phyloP scores from a whole-genome alignment of 2,329 filamentous ascomycete genomes.

The Fusarium setosum region DNA sequence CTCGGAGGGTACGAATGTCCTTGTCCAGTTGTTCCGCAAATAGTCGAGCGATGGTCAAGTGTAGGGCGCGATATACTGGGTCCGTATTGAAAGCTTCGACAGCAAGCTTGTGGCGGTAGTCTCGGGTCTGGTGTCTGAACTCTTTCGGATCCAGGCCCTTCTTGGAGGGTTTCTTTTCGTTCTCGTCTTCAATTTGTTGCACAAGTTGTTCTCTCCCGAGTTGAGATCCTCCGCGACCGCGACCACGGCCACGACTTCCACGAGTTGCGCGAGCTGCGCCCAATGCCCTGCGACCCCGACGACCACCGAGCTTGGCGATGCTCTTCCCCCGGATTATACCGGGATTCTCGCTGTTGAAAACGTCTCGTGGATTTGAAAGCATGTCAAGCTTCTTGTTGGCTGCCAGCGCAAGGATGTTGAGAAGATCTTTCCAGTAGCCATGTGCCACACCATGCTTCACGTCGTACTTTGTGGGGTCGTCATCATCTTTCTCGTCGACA shows the following conservation, averaged over 20 bases:
- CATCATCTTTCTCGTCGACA: slow-evolving; percentile 48
- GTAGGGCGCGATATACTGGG: slow-evolving; percentile 61
- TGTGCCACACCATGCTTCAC: slow-evolving; percentile 63
- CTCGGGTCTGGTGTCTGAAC: slow-evolving; percentile 46
- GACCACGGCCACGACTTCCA: not conserved
- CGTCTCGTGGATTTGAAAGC: slow-evolving; percentile 50
- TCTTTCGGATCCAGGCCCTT: slow-evolving; percentile 23
- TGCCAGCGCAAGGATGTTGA: slow-evolving; percentile 66
- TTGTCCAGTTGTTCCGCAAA: slow-evolving; percentile 65
- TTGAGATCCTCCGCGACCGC: not conserved
- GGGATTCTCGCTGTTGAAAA: slow-evolving; percentile 54
- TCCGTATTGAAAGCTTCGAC: slow-evolving; percentile 55
- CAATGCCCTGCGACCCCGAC: slow-evolving; percentile 2
- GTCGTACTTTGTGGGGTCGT: slow-evolving; percentile 52
- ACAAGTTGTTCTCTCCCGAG: not conserved
- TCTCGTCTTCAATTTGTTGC: not conserved
- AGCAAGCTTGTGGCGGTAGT: slow-evolving; percentile 54
- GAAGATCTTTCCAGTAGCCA: slow-evolving; percentile 72
- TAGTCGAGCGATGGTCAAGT: slow-evolving; percentile 64
- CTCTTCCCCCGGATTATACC: slow-evolving; percentile 39
- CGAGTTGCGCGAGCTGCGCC: not conserved
- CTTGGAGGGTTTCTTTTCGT: slow-evolving; percentile 2
- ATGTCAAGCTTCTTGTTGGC: slow-evolving; percentile 59
- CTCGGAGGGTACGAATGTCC: slow-evolving; percentile 57
- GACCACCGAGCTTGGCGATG: not conserved